Evolutionary conservation across 768 basidiomycete species (phyloP).

Genomic region (Podaxis sp.): DNA sequence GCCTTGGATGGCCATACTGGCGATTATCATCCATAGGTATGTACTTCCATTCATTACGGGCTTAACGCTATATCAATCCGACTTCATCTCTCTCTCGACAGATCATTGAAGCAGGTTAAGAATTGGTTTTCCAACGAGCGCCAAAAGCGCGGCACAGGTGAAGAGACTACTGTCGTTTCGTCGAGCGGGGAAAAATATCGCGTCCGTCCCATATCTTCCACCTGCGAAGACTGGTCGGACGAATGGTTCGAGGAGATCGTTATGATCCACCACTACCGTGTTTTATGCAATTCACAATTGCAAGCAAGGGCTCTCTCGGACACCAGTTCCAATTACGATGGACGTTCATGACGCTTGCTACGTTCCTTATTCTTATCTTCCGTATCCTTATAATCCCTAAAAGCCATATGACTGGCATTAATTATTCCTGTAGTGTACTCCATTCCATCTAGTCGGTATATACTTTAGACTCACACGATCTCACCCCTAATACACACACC

Average conservation of each 20-base stretch:
- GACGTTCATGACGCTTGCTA: slow-evolving; percentile 11
- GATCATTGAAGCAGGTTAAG: slow-evolving; percentile 57
- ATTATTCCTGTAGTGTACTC: not conserved
- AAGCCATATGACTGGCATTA: slow-evolving; percentile 8
- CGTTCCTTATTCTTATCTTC: slow-evolving; percentile 5
- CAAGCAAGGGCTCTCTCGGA: slow-evolving; percentile 11
- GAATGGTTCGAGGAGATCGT: slow-evolving; percentile 57
- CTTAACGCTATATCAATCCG: not conserved
- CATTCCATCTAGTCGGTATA: not conserved
- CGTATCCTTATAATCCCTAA: slow-evolving; percentile 11
- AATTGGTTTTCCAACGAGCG: slow-evolving; percentile 69
- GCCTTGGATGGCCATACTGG: slow-evolving; percentile 55
- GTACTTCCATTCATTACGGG: slow-evolving; percentile 12
- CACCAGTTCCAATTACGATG: slow-evolving; percentile 9
- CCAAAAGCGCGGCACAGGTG: slow-evolving; percentile 38
- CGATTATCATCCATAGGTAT: slow-evolving; percentile 52
- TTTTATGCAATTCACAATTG: slow-evolving; percentile 27
- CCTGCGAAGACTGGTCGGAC: slow-evolving; percentile 57
- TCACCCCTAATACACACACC: slow-evolving; percentile 7
- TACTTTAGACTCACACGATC: slow-evolving; percentile 1
- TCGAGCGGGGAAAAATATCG: slow-evolving; percentile 42
- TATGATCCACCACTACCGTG: slow-evolving; percentile 50
- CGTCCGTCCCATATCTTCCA: slow-evolving; percentile 41
- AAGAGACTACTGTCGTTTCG: slow-evolving; percentile 32
- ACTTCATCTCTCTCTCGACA: slow-evolving; percentile 18